A percentile compares a stretch with the other conserved stretches of the same genome.
Conservation (phyloP, 306 rosid genomes). For the Macrotyloma uniflorum region DNA sequence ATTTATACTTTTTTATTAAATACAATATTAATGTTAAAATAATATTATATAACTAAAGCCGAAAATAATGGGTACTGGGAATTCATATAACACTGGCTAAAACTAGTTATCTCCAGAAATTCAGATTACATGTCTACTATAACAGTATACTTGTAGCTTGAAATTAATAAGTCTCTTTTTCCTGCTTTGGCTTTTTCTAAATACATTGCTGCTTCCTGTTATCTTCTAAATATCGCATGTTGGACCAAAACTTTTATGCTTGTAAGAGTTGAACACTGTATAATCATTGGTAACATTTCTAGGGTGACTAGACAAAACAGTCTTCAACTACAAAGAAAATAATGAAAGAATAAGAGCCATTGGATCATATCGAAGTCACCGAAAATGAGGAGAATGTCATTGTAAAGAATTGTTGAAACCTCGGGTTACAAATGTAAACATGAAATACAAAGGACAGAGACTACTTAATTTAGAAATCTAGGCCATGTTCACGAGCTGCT, state of each 20-base stretch:
- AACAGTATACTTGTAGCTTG: not conserved
- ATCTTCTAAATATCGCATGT: slow-evolving; percentile 12
- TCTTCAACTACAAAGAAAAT: slow-evolving; percentile 1
- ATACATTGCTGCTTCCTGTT: not conserved
- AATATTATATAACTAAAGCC: no score
- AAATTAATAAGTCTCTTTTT: not conserved
- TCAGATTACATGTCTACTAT: slow-evolving; percentile 2
- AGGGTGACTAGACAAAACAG: not conserved
- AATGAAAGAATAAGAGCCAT: slow-evolving; percentile 11
- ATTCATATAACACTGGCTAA: slow-evolving; percentile 34
- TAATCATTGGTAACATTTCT: not conserved
- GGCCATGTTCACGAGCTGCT: slow-evolving; percentile 91
- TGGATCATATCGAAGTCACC: not conserved
- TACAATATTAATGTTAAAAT: no score
- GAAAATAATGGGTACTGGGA: slow-evolving; percentile 31
- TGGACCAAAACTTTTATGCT: not conserved
- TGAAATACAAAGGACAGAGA: slow-evolving; percentile 27
- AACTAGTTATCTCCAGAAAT: not conserved
- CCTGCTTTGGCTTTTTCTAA: not conserved
- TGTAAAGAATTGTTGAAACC: slow-evolving; percentile 27
- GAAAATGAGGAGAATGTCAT: slow-evolving; percentile 33
- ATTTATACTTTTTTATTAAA: no score
- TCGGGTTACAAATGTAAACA: slow-evolving; percentile 27
- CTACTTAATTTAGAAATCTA: slow-evolving; percentile 59
- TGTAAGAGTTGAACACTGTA: slow-evolving; percentile 19